A percentile compares a stretch with the other conserved stretches of the same genome.
Conservation (phyloP, 164 flowering plant genomes). For the Liriodendron chinense region DNA sequence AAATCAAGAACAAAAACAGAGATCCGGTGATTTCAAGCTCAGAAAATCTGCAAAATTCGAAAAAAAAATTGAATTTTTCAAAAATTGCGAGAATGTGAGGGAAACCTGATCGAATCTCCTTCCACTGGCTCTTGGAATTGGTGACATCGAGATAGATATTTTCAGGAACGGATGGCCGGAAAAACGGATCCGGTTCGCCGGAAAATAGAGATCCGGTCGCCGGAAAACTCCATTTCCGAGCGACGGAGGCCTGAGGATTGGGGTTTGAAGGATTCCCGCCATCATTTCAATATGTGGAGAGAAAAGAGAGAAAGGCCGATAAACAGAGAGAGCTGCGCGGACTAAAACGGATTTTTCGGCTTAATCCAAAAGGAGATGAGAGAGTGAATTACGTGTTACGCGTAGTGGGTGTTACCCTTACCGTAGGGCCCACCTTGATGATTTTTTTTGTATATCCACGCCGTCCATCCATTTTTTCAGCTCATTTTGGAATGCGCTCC, state of each 20-base stretch:
- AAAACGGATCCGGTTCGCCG: not conserved
- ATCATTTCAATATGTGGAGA: conserved; percentile 9
- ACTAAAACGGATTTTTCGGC: no score
- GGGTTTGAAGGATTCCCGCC: conserved; percentile 43
- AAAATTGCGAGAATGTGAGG: not conserved
- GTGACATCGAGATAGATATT: conserved; percentile 21
- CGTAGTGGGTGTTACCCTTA: no score
- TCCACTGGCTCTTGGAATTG: conserved; percentile 24
- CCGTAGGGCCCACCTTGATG: no score
- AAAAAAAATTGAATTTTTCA: no score
- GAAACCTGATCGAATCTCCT: conserved; percentile 32
- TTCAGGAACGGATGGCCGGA: conserved; percentile 1
- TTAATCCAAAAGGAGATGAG: no score
- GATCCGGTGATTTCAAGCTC: no score
- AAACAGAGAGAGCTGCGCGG: not conserved
- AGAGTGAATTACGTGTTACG: no score
- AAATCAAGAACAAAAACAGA: no score
- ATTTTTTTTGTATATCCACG: no score
- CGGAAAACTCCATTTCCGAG: conserved; percentile 13
- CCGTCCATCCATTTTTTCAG: no score
- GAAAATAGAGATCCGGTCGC: conserved; percentile 9
- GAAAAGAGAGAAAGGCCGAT: not conserved
- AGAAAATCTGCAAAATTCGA: no score
- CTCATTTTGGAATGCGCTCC: no score
- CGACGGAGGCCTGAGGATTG: conserved; percentile 15